Evolutionary conservation across 805 yeast species (phyloP).

Genomic region (Lipomyces sp.): DNA sequence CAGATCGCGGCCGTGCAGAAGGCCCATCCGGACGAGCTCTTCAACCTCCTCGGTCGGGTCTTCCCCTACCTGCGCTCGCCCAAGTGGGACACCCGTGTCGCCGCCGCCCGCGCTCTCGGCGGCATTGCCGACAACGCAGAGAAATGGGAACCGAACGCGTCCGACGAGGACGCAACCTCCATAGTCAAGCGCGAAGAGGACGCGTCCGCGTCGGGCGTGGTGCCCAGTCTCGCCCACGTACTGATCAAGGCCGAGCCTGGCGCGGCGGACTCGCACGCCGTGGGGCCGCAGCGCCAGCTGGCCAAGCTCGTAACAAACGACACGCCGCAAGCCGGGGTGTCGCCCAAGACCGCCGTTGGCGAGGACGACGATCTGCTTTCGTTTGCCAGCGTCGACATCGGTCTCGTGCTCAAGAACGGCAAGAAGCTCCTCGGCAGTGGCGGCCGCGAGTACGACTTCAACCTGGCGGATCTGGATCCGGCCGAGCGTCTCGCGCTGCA

Average conservation of each 20-base stretch:
- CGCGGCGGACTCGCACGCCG: neutral
- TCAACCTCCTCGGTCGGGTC: slow-evolving; percentile 78
- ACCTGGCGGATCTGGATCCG: slow-evolving; percentile 41
- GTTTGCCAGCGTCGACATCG: slow-evolving; percentile 40
- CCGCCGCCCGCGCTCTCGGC: slow-evolving; percentile 94
- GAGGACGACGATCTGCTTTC: slow-evolving; percentile 33
- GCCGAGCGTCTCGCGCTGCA: slow-evolving; percentile 51
- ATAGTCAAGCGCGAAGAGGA: neutral
- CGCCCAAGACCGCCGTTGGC: slow-evolving; percentile 3
- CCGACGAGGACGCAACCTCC: slow-evolving; percentile 33
- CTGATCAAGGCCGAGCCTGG: slow-evolving; percentile 18
- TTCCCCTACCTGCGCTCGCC: slow-evolving; percentile 79
- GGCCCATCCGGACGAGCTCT: slow-evolving; percentile 89
- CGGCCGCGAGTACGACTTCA: slow-evolving; percentile 47
- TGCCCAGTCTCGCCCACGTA: slow-evolving; percentile 29
- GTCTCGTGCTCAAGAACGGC: slow-evolving; percentile 41
- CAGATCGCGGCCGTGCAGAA: slow-evolving; percentile 92
- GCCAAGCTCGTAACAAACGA: neutral
- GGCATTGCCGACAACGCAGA: slow-evolving; percentile 79
- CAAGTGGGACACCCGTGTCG: slow-evolving; percentile 94
- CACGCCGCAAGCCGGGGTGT: too few relatives aligned
- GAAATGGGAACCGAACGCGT: slow-evolving; percentile 76
- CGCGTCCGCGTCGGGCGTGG: slow-evolving; percentile 17
- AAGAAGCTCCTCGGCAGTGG: slow-evolving; percentile 61
- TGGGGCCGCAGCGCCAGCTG: slow-evolving; percentile 8